Conservation (phyloP, 2,329 filamentous ascomycete genomes). For the Paraphaeosphaeria sporulosa region DNA sequence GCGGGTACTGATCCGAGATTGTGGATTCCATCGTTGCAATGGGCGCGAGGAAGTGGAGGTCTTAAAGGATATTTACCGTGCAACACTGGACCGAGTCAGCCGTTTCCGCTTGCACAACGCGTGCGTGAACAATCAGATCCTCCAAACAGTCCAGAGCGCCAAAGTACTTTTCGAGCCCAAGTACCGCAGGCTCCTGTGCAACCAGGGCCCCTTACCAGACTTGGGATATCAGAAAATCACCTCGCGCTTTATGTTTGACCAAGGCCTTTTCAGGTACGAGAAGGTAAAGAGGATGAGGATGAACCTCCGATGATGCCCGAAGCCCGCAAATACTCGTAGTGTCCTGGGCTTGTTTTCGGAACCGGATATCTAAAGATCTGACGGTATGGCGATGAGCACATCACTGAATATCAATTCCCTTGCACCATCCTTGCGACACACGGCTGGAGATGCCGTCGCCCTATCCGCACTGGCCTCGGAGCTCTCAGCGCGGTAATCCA, state of each 20-base stretch:
- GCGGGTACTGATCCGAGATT: constrained; percentile 24
- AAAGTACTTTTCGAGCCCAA: neutral
- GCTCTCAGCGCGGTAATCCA: too few relatives aligned
- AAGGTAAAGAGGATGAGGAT: neutral
- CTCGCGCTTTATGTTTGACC: neutral
- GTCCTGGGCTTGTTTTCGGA: too few relatives aligned
- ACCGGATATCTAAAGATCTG: too few relatives aligned
- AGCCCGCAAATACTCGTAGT: too few relatives aligned
- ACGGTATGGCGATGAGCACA: too few relatives aligned
- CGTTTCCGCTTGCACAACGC: neutral
- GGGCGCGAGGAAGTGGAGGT: neutral
- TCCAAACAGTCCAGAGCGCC: neutral
- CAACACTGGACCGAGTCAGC: neutral
- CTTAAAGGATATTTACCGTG: constrained; percentile 1
- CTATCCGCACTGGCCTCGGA: too few relatives aligned
- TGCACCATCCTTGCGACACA: too few relatives aligned
- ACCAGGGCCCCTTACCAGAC: neutral
- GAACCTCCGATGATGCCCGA: neutral
- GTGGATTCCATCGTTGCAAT: constrained; percentile 24
- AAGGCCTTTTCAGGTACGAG: neutral
- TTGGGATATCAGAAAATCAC: neutral
- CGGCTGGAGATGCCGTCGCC: too few relatives aligned
- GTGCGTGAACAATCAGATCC: neutral
- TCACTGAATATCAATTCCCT: too few relatives aligned
- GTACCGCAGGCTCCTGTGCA: neutral